Base-by-base conservation (phyloP, 2,329 filamentous ascomycete genomes). In the Verticillium tricorpus region DNA sequence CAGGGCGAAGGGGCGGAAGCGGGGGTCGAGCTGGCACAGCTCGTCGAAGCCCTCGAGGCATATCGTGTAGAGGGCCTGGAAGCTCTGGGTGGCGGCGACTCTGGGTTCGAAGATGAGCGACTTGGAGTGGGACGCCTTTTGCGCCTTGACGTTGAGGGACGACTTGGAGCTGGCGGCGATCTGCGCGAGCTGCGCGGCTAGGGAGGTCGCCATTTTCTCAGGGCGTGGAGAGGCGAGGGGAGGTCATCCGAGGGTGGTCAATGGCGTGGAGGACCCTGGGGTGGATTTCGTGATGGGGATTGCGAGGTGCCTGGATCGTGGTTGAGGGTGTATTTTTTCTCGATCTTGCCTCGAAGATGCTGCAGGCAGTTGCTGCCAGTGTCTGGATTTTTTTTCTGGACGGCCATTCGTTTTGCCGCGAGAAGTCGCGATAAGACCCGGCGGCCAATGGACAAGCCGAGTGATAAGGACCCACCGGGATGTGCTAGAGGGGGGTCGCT, bases 21-120 rank as follows among this genome's bases (percentile, higher is more conserved):
- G 87, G 28, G 82, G 75, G 73, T 99, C 96, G 60, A 99, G 82
- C 67, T 88, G 86, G 76, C 95, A 98, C 62, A 99, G 81, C 71
- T 99, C 95, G 66, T 93, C 87, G 71, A 94, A 99, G 2, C 93
- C 95, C 70, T 96, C 91, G 67, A 88, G 82, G 73, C 94, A 98
- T 73, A 96, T 86, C 61, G 90, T 86, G 74, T 91, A 98, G 62
- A 99, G 84, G 5, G 89, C 91, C 72, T 97, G 91, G 75, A 94
- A 97, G 70, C 89, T 95, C 79, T 99, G 95, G 17, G 88, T 88
- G 6, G 90, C 89, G 58, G 95, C 95, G 68, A 94, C 83, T 72
- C 88, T 87, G 63, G 91, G 85, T 69, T 97, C 93, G 80, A 96
- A 99, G 63, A 99, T 91, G 64, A 99, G 80, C 60, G 95, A 99